Percentiles rank a stretch among this genome's conserved stretches.
Evolutionary conservation across 192 early-diverging fungal species (phyloP).

Genomic region (Pilobolus umbonatus): DNA sequence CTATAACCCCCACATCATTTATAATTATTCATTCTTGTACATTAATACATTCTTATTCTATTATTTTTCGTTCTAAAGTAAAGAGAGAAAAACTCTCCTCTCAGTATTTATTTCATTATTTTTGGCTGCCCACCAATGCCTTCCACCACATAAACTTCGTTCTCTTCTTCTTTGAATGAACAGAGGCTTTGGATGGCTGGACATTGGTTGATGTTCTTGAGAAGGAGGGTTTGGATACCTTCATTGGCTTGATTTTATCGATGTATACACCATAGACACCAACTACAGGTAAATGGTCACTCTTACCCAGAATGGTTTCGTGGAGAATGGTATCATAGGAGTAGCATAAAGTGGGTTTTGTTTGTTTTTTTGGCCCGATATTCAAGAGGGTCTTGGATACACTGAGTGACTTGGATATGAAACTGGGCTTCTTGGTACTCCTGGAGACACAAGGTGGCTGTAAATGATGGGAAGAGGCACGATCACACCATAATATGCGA

Average conservation of each 20-base stretch:
- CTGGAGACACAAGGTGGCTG: background rate
- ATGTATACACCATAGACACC: constrained; percentile 45
- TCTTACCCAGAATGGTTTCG: constrained; percentile 27
- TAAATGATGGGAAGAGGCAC: background rate
- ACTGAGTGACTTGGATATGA: too few species aligned
- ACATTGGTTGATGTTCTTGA: background rate
- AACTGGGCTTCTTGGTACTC: background rate
- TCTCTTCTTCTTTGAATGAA: background rate
- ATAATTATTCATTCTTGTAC: background rate
- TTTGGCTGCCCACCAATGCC: background rate
- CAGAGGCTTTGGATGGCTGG: too few species aligned
- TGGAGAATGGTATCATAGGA: constrained; percentile 31
- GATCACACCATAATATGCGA: constrained; percentile 40
- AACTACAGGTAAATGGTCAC: constrained; percentile 49
- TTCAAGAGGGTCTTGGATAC: background rate
- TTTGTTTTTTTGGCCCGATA: background rate
- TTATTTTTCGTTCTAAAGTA: background rate
- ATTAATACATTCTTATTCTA: background rate
- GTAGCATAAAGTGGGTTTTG: constrained; percentile 12
- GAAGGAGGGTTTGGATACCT: background rate
- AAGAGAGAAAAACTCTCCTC: too few species aligned
- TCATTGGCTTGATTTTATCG: constrained; percentile 22
- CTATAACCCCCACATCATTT: too few species aligned
- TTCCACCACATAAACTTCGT: constrained; percentile 4
- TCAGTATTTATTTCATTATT: constrained; percentile 1